Percentiles rank a stretch among this genome's conserved stretches.
Conservation (phyloP, 1,139 yeast species). For the Groenewaldozyma sp. region DNA sequence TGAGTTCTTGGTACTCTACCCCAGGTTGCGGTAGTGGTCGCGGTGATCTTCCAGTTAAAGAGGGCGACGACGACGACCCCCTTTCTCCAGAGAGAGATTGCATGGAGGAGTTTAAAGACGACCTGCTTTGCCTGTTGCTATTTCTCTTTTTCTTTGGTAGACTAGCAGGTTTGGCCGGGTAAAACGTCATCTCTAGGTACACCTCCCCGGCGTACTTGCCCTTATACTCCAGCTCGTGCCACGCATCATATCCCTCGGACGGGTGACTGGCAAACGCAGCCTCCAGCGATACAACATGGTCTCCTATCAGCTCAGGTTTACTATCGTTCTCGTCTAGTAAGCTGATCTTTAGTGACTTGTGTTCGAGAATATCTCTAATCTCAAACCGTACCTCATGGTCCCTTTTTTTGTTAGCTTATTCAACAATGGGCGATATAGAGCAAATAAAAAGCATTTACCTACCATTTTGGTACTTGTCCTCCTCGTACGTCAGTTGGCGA, state of each 20-base stretch:
- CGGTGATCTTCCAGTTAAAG: not conserved
- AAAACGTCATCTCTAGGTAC: conserved; percentile 85
- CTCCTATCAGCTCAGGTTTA: conserved; percentile 82
- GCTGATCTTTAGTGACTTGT: conserved; percentile 55
- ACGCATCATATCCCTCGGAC: conserved; percentile 72
- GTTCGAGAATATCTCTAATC: conserved; percentile 34
- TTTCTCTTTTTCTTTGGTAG: conserved; percentile 6
- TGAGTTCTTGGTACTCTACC: conserved; percentile 3
- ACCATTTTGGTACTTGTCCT: conserved; percentile 85
- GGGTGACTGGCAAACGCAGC: conserved; percentile 53
- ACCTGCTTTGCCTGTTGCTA: conserved; percentile 1
- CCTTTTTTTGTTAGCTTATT: conserved; percentile 6
- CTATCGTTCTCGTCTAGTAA: conserved; percentile 81
- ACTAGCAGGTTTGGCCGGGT: conserved; percentile 39
- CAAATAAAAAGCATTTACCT: conserved; percentile 5
- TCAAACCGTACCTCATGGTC: conserved; percentile 71
- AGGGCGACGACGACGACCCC: not conserved
- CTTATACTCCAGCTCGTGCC: conserved; percentile 66
- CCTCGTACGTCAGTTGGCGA: conserved; percentile 71
- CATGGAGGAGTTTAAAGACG: not conserved
- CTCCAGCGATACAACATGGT: conserved; percentile 65
- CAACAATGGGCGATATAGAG: not conserved
- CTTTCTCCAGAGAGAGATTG: not conserved
- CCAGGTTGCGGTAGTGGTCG: conserved; percentile 6
- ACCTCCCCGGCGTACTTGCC: conserved; percentile 83